Base-by-base conservation (phyloP, 2,329 filamentous ascomycete species). In the Verticillium alfalfae region DNA sequence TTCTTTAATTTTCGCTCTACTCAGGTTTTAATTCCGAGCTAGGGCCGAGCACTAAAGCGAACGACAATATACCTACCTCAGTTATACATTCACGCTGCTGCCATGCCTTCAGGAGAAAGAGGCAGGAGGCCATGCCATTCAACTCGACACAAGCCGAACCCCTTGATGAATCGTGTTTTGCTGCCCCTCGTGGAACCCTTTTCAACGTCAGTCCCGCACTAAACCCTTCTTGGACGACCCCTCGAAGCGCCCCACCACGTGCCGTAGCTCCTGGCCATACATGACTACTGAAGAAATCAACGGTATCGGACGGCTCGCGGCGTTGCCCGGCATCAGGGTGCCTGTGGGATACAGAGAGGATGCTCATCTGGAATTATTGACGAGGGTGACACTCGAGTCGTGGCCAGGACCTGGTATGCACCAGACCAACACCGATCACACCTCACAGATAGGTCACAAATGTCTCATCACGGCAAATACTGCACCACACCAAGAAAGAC, bases 191-290 rank as follows among this genome's bases (percentile, higher is more conserved):
- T 49, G 41, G 41, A 49, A n/a, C 41, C 41, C 41, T 16, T 22
- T 22, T 22, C 41, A 8, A 9, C 7, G 41, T 18, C 22, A 57
- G 38, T 16, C 36, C 34, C n/a, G 45, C 65, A 60, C 65, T 65
- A 66, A 54, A 52, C 65, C 41, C 13, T 26, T 64, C 61, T 62
- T 5, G 55, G 56, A 26, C 56, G 58, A 62, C 61, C 63, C 63
- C 64, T 65, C 63, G 58, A 61, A 38, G 36, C 60, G 63, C 63
- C 63, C 63, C 62, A 63, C 62, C 58, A 65, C 52, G 55, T 56
- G 55, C 37, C 55, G 15, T 49, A n/a, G 41, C n/a, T n/a, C 41
- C 41, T 49, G 41, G 41, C 41, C 22, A n/a, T 49, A 16, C 41
- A 49, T n/a, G 41, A n/a, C 41, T n/a, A 49, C 41, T n/a, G 41